Conservation (phyloP, 169 alveolate species). For the Plasmodium falciparum region DNA sequence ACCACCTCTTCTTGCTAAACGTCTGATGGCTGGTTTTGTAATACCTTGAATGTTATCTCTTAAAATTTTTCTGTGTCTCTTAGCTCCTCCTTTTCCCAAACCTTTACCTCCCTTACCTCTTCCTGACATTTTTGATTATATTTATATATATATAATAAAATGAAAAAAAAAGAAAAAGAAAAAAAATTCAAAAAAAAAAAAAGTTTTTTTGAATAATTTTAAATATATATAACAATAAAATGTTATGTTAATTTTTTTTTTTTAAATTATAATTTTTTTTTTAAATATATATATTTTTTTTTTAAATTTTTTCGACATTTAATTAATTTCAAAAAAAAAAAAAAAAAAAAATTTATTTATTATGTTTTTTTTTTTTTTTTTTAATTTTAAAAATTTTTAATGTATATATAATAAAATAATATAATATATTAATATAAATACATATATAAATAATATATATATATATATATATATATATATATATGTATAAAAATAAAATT, state of each 20-base stretch:
- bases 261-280: not conserved
- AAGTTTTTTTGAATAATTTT: constrained; percentile 4
- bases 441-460: too few relatives aligned
- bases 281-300: constrained; percentile 10
- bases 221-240: not conserved
- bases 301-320: constrained; percentile 26
- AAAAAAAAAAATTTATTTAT: constrained; percentile 26
- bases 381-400: not conserved
- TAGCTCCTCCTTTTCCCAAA: constrained; percentile 99
- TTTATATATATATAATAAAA: constrained; percentile 24
- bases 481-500: constrained; percentile 6
- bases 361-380: constrained; percentile 13
- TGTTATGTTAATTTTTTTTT: constrained; percentile 5
- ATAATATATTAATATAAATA: too few relatives aligned
- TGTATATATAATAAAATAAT: not conserved
- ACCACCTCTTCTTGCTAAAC: constrained; percentile 99
- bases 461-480: constrained; percentile 12
- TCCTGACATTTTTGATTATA: constrained; percentile 92
- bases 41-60: constrained; percentile 99
- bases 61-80: constrained; percentile 97
- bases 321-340: constrained; percentile 17
- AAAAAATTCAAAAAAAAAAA: constrained; percentile 29
- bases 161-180: constrained; percentile 40
- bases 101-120: constrained; percentile 99
- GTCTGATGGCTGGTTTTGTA: constrained; percentile 99